These are phyloP conservation scores for Camillea tinctor DNA, from an alignment of 2,329 filamentous ascomycete genomes.

Conservation along the genomic window DNA sequence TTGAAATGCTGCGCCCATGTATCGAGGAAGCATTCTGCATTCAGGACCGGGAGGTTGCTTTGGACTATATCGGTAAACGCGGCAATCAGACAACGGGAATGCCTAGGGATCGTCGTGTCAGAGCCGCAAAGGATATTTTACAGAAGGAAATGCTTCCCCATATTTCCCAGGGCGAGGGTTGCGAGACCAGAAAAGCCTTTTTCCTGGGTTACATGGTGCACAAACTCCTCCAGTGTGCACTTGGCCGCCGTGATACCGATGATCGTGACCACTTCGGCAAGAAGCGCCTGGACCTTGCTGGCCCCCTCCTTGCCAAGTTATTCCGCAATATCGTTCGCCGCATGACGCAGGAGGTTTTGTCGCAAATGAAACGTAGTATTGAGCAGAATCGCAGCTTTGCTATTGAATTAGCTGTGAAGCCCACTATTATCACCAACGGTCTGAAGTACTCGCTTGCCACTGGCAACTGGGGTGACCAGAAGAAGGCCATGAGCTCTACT, in stretches of 20 bases:
- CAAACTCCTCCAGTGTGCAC: constrained; percentile 85
- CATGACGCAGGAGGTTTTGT: constrained; percentile 86
- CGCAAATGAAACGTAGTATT: constrained; percentile 88
- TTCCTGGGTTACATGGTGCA: constrained; percentile 99
- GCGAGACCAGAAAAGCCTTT: constrained; percentile 94
- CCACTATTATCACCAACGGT: constrained; percentile 85
- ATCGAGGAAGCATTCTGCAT: constrained; percentile 97
- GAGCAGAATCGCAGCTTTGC: constrained; percentile 89
- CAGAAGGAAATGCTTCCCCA: constrained; percentile 97
- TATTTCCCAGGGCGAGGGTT: constrained; percentile 92
- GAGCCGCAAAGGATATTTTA: constrained; percentile 89
- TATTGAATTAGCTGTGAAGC: constrained; percentile 85
- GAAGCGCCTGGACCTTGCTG: constrained; percentile 94
- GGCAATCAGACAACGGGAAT: constrained; percentile 70
- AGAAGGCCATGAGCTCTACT: constrained; percentile 92
- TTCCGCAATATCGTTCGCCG: constrained; percentile 91
- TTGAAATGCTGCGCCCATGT: constrained; percentile 95
- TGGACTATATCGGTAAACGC: constrained; percentile 94
- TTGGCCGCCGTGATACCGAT: constrained; percentile 90
- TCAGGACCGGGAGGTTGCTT: constrained; percentile 88
- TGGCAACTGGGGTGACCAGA: constrained; percentile 99
- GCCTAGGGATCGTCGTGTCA: constrained; percentile 81
- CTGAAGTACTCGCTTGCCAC: constrained; percentile 96
- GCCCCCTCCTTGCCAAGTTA: constrained; percentile 90
- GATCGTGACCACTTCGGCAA: constrained; percentile 99